Evolutionary conservation across 2,329 filamentous ascomycete genomes (phyloP), one percentile per base, ranked within the genome.

Genomic region (Grosmannia serpens): DNA sequence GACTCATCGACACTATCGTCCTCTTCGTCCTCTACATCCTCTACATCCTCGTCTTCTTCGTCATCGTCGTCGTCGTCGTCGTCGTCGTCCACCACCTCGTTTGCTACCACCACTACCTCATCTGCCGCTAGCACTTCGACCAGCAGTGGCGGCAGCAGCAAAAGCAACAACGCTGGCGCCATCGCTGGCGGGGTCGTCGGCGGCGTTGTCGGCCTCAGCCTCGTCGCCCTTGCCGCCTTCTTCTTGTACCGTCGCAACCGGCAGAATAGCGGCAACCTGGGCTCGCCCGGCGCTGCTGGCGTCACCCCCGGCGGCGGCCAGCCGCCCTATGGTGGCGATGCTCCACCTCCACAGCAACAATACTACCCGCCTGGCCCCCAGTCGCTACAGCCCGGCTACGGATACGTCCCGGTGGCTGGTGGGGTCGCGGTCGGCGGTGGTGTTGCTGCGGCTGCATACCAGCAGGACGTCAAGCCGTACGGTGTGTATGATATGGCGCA

Each of bases 161-260:
- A 35, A 51, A 55, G 58, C n/a, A 59, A 35, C 44, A 49, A 22
- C 20, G n/a, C 64, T 7, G 70, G 67, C 31, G 61, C 70, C 58
- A 70, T 71, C 46, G 66, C 66, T 4, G 70, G 70, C 33, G 62
- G 62, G 24, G 62, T 64, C 17, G 59, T 64, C 2, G 70, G 69
- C 41, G 70, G 67, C 9, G 66, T 71, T 3, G 69, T 65, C 58
- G 69, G 65, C 20, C 52, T 68, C 1, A 67, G 59, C 29, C 65
- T 64, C n/a, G 52, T 72, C 27, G 69, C 58, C 20, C 51, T 68
- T n/a, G 67, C 61, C 47, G 63, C 64, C 59, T 66, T 69, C 57
- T 64, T 67, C 55, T 35, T 72, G n/a, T 54, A 67, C 41, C 70
- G 69, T 46, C 56, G 26, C 55, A 27, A 22, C 35, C 53, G 61